These are phyloP conservation scores for Hypholoma fasciculare DNA, from an alignment of 768 basidiomycete genomes.

Conservation along the genomic window DNA sequence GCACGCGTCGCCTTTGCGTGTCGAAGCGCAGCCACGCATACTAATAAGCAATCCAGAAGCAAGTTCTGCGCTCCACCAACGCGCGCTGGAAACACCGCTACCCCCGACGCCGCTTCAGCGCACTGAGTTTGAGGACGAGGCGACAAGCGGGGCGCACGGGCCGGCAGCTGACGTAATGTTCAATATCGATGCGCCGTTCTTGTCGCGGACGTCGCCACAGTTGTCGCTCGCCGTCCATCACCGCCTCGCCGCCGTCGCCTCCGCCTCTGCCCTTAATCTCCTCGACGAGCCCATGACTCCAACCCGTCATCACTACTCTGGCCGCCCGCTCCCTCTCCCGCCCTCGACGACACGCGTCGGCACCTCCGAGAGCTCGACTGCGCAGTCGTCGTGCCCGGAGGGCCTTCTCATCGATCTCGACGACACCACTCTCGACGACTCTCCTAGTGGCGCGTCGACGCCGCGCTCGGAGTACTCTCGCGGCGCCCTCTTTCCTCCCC, in stretches of 20 bases:
- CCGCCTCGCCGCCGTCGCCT: slow-evolving; percentile 3
- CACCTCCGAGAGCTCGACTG: not conserved
- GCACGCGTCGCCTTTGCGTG: slow-evolving; percentile 31
- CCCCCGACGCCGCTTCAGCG: slow-evolving; percentile 35
- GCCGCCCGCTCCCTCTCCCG: slow-evolving; percentile 55
- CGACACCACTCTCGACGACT: slow-evolving; percentile 33
- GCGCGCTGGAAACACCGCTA: slow-evolving; percentile 36
- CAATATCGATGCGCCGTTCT: slow-evolving; percentile 3
- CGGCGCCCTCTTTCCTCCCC: slow-evolving; percentile 10
- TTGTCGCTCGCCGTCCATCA: not conserved
- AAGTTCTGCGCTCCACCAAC: slow-evolving; percentile 27
- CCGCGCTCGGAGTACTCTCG: slow-evolving; percentile 16
- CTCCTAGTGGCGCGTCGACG: slow-evolving; percentile 21
- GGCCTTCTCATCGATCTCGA: slow-evolving; percentile 60
- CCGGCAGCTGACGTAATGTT: slow-evolving; percentile 2
- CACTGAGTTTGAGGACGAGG: slow-evolving; percentile 7
- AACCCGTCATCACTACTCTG: slow-evolving; percentile 48
- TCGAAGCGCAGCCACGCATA: slow-evolving; percentile 17
- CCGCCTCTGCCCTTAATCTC: slow-evolving; percentile 3
- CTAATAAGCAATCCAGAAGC: slow-evolving; percentile 12
- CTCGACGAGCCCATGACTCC: slow-evolving; percentile 26
- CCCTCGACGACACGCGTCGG: slow-evolving; percentile 24
- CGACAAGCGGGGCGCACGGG: not conserved
- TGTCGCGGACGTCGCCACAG: slow-evolving; percentile 1
- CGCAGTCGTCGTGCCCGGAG: slow-evolving; percentile 36